Base-by-base conservation (phyloP, 225 moss, liverwort and hornwort genomes). In the Marchantia polymorpha region DNA sequence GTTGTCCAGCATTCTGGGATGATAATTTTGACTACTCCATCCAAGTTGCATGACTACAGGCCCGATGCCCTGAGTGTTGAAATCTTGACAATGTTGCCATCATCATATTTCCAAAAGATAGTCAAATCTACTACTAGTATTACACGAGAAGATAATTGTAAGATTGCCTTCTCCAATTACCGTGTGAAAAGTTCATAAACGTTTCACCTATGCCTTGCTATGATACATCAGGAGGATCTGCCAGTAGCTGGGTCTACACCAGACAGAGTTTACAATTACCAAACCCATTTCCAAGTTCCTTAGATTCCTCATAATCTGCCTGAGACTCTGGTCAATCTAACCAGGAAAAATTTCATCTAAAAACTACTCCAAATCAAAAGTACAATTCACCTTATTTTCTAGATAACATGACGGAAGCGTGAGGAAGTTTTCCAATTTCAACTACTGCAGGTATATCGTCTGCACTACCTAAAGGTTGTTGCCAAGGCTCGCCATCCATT, bases 401-500 rank as follows among this genome's bases (percentile, higher is more conserved):
- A 27, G 49, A 66, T 0, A 88, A 81, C 79, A 82, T 82, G 10
- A 79, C 2, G 39, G 92, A 96, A 29, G 89, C 90, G 14, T 70
- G 73, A 27, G 94, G 81, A 61, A 77, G 75, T 69, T 78, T 86
- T 51, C 83, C 84, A 77, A 96, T 88, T 79, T 88, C 87, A 60
- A 96, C 83, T 6, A 96, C 85, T 27, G 91, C 90, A 79, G 92
- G 87, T 77, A 84, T 82, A 17, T 92, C 88, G 39, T 73, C 25
- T 72, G 88, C 82, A 7, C 0, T 50, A 64, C 91, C 91, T 84
- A 96, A 60, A n/a, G 94, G 92, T 88, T 96, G 96, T 87, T 91
- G 87, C 96, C 96, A 96, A 61, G 96, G 96, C 80, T 96, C 96
- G 64, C 96, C 96, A 63, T 96, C 96, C 91, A 96, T 93, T 80